Conservation (phyloP, 441 rosid genomes). For the Euphorbia neoarborescens region DNA sequence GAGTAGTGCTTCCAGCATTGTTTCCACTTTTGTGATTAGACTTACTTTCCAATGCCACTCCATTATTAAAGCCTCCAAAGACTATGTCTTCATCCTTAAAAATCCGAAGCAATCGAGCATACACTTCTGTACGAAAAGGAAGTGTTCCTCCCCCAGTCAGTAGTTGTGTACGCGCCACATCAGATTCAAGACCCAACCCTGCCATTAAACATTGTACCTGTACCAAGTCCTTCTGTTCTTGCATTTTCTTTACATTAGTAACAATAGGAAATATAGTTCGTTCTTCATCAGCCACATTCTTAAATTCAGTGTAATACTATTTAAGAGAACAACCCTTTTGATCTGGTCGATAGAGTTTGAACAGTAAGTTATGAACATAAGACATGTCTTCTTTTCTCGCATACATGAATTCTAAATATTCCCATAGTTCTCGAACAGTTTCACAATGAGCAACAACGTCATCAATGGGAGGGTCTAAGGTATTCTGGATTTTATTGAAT, state of each 20-base stretch:
- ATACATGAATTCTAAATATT: not conserved
- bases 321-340: not conserved
- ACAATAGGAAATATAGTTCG: not conserved
- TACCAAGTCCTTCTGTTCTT: not conserved
- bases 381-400: not conserved
- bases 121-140: not conserved
- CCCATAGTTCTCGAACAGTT: not conserved
- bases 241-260: not conserved
- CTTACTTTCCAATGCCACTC: not conserved
- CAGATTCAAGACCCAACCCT: not conserved
- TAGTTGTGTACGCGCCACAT: not conserved
- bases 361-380: not conserved
- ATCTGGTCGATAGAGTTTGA: not conserved
- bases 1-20: not conserved
- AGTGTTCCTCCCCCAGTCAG: not conserved
- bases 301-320: not conserved
- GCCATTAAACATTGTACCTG: not conserved
- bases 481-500: not conserved
- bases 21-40: not conserved
- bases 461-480: not conserved
- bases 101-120: not conserved
- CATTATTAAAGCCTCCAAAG: not conserved
- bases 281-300: not conserved
- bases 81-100: not conserved
- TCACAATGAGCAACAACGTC: not conserved